phyloP scores from a whole-genome alignment of 2,329 filamentous ascomycete genomes.

The Fusarium beomiforme region DNA sequence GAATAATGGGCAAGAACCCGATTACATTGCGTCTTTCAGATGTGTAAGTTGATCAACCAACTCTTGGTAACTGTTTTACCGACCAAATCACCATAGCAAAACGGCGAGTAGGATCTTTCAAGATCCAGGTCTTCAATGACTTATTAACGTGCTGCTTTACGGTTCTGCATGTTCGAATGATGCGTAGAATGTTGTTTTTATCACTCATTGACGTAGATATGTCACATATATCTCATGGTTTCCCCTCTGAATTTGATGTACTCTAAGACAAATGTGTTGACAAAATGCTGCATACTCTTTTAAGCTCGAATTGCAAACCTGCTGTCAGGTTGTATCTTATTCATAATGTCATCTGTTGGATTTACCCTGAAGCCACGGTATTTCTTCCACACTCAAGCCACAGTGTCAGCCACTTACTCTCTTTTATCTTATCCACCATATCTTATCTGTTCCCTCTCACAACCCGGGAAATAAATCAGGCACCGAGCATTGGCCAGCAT shows the following conservation, averaged over 20 bases:
- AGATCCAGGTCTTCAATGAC: neutral
- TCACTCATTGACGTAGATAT: too few species aligned
- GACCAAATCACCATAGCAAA: neutral
- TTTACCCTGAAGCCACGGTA: neutral
- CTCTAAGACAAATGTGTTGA: rapidly evolving
- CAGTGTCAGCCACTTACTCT: neutral
- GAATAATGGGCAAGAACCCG: neutral
- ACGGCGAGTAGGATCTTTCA: neutral
- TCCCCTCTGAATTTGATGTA: rapidly evolving
- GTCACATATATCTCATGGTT: too few species aligned
- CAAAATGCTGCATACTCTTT: too few species aligned
- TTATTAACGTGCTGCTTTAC: too few species aligned
- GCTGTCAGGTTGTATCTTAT: too few species aligned
- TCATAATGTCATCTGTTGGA: rapidly evolving
- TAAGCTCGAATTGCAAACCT: too few species aligned
- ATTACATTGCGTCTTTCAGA: neutral
- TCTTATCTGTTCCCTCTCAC: neutral
- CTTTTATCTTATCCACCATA: neutral
- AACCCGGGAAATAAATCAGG: neutral
- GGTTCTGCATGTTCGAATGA: too few species aligned
- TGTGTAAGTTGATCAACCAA: neutral
- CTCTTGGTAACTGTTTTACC: too few species aligned
- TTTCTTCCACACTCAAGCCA: neutral
- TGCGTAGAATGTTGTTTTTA: too few species aligned
- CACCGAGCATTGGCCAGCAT: neutral